Conservation (phyloP, 345 rosid species). For the Cardiospermum halicacabum region DNA sequence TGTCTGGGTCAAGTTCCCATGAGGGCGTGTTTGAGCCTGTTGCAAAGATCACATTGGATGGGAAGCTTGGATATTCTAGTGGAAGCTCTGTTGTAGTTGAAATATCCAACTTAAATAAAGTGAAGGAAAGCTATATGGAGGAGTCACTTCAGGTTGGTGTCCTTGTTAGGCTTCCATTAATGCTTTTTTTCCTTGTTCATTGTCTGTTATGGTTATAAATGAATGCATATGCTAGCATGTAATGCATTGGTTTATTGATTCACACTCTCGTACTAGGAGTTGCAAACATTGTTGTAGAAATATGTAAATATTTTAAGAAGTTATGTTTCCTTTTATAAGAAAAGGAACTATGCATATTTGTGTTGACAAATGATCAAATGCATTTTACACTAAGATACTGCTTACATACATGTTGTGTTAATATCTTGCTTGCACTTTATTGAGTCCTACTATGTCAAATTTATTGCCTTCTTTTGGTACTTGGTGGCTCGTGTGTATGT, state of each 20-base stretch:
- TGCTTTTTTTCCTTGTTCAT: neutral
- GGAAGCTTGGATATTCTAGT: constrained; percentile 73
- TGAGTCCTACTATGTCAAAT: neutral
- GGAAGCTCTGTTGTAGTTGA: constrained; percentile 89
- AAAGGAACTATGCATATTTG: neutral
- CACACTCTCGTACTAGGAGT: neutral
- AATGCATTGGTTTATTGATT: neutral
- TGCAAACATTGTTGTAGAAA: neutral
- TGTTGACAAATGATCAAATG: neutral
- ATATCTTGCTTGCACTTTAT: neutral
- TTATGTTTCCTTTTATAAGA: neutral
- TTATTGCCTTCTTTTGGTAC: neutral
- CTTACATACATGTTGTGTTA: neutral
- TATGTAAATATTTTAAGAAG: neutral
- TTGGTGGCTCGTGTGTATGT: neutral
- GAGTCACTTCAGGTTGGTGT: constrained; percentile 84
- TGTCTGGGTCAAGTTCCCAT: constrained; percentile 83
- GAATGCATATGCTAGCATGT: neutral
- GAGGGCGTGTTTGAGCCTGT: constrained; percentile 73
- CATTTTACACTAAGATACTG: neutral
- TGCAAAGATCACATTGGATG: constrained; percentile 83
- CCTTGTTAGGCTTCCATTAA: neutral
- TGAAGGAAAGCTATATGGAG: constrained; percentile 90
- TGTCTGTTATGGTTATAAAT: neutral
- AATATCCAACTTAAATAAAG: constrained; percentile 92